Base-by-base conservation (phyloP, 1,284 basidiomycete species). In the Ganoderma sp. region DNA sequence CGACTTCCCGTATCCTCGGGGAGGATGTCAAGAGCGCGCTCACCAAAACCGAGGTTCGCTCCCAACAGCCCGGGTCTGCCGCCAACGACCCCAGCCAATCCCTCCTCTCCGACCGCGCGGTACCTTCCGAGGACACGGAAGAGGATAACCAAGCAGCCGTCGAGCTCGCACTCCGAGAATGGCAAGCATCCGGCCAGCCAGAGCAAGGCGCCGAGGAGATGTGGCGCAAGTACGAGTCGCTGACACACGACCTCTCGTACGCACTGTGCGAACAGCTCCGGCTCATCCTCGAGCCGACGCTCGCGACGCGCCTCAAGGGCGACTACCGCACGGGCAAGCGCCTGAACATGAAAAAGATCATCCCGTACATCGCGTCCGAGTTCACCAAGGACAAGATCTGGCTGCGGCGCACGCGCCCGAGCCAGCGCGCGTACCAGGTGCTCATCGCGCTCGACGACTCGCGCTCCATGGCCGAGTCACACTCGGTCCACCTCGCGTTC, bases 321-420 rank as follows among this genome's bases (percentile, higher is more conserved):
- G 98, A 99, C 83, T 99, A 98, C 81, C 93, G 97, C 58, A 98
- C 95, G 0, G 98, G 98, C 64, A 99, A 99, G 82, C 88, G 98
- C 32, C 88, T 99, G 59, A 99, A 99, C 81, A 99, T 99, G 97
- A 96, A 97, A 79, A 98, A 98, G 84, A 97, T 99, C 79, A 96
- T 99, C 67, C 91, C 95, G 2, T 99, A 98, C 84, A 97, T 99
- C 74, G 98, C 98, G 10, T 96, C 93, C 79, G 98, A 99, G 82
- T 99, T 96, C 83, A 98, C 97, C 67, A 99, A 99, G 81, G 98
- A 99, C 86, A 98, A 98, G 83, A 99, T 99, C 75, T 99, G 98
- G 98, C 85, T 99, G 42, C 90, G 98, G 37, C 88, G 98, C 39
- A 98, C 97, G 5, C 91, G 94, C 69, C 97, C 98, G 0, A 95